Evolutionary conservation across 2,329 filamentous ascomycete genomes (phyloP).

Genomic region (Rhytidhysteron rufulum): DNA sequence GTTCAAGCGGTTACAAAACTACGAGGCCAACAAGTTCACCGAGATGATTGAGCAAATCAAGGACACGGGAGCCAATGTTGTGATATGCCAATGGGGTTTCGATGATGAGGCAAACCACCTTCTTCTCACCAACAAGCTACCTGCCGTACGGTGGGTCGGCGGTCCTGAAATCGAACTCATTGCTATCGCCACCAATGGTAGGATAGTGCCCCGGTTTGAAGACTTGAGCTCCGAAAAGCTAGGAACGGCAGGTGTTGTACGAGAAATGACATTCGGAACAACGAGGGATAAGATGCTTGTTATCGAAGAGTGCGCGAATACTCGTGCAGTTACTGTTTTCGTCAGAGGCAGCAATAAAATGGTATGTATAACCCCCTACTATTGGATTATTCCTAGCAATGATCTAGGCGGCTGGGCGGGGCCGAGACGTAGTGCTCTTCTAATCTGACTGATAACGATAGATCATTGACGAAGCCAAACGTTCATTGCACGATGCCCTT

Average conservation of each 20-base stretch:
- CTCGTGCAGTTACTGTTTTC: conserved; percentile 91
- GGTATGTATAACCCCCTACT: conserved; percentile 53
- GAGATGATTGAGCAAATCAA: conserved; percentile 99
- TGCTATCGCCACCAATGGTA: conserved; percentile 95
- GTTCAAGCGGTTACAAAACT: conserved; percentile 95
- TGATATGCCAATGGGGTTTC: conserved; percentile 99
- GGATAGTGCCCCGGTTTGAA: conserved; percentile 96
- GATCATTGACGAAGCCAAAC: conserved; percentile 99
- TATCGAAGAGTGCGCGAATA: conserved; percentile 99
- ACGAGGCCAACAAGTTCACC: conserved; percentile 92
- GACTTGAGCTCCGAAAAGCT: conserved; percentile 89
- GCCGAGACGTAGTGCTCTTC: conserved; percentile 4
- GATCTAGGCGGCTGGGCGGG: too few relatives aligned
- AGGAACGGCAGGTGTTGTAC: conserved; percentile 81
- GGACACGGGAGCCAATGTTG: conserved; percentile 91
- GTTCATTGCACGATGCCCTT: conserved; percentile 93
- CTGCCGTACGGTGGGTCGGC: conserved; percentile 95
- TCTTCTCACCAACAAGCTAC: conserved; percentile 90
- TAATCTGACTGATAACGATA: conserved; percentile 31
- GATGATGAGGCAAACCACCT: conserved; percentile 99
- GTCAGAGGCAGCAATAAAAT: conserved; percentile 99
- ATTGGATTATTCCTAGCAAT: conserved; percentile 5
- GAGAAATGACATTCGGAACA: conserved; percentile 95
- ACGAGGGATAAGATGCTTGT: conserved; percentile 99
- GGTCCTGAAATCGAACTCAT: conserved; percentile 98